These are phyloP conservation scores for Fusarium clavum DNA, from an alignment of 2,329 filamentous ascomycete species.

Conservation along the genomic window DNA sequence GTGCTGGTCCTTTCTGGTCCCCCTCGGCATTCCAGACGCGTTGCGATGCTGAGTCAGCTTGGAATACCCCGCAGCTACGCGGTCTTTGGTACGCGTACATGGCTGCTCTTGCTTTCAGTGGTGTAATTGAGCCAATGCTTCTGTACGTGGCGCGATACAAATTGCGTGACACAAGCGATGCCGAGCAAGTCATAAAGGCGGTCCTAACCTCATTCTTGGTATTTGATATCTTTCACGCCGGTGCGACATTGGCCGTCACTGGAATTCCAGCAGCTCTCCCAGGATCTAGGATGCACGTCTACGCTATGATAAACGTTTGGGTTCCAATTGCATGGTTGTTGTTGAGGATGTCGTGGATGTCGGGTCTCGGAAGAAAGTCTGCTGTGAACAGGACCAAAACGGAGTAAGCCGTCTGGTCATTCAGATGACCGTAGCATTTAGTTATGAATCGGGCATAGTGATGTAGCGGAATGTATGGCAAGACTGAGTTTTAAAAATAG, in stretches of 20 bases:
- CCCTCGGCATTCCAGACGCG: not conserved
- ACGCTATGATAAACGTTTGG: not conserved
- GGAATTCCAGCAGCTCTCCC: not conserved
- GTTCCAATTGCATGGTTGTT: not conserved
- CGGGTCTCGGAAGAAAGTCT: not conserved
- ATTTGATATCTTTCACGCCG: not conserved
- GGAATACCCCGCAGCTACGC: constrained; percentile 1
- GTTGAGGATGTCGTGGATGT: not conserved
- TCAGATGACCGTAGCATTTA: rapidly evolving
- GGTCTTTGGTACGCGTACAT: not conserved
- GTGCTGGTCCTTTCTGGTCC: not conserved
- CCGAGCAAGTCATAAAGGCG: not conserved
- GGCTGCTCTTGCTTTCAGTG: not conserved
- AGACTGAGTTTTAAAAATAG: rapidly evolving
- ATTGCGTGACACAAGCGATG: not conserved
- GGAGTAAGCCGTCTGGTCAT: not conserved
- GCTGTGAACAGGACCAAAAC: not conserved
- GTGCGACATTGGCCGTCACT: not conserved
- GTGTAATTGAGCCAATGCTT: not conserved
- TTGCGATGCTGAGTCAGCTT: not conserved
- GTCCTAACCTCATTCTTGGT: not conserved
- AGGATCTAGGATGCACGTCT: not conserved
- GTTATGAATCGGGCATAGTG: rapidly evolving
- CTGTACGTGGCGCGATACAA: not conserved
- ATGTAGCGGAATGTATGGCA: not conserved